These are phyloP conservation scores for Sphagnum magellanicum DNA, from an alignment of 228 moss, liverwort and hornwort genomes.

Conservation along the genomic window DNA sequence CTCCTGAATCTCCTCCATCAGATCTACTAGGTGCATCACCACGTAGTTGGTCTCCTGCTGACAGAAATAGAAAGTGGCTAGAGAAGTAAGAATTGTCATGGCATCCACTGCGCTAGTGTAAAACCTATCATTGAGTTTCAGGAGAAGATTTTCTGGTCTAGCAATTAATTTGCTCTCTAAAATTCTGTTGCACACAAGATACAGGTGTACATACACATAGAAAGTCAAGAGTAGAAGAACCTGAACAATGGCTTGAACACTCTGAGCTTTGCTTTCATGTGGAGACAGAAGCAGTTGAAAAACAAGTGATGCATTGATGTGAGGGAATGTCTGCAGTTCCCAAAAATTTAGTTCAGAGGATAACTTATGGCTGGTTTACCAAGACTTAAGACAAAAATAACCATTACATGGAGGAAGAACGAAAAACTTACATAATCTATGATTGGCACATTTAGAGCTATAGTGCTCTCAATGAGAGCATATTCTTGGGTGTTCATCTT, in stretches of 20 bases:
- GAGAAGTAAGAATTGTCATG: too few species aligned
- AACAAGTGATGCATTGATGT: constrained; percentile 46
- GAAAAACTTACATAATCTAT: constrained; percentile 34
- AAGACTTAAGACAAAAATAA: neutral
- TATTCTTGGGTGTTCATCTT: constrained; percentile 17
- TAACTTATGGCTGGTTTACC: neutral
- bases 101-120: too few species aligned
- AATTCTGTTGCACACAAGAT: too few species aligned
- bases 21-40: constrained; percentile 27
- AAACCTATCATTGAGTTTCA: too few species aligned
- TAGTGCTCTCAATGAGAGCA: constrained; percentile 17
- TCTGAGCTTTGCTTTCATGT: constrained; percentile 16
- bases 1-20: constrained; percentile 43
- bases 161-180: too few species aligned
- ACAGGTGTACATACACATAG: too few species aligned
- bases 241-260: constrained; percentile 3
- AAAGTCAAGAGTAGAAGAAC: neutral
- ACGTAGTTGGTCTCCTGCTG: constrained; percentile 28
- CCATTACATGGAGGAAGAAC: neutral
- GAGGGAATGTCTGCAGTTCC: constrained; percentile 25
- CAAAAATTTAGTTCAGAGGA: neutral
- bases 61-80: too few species aligned
- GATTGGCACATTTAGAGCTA: constrained; percentile 28
- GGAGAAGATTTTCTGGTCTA: too few species aligned
- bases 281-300: constrained; percentile 37